Percentiles rank a stretch among this genome's conserved stretches.
These are phyloP conservation scores for Cercospora sojina DNA, from an alignment of 2,329 filamentous ascomycete genomes.

Conservation along the genomic window DNA sequence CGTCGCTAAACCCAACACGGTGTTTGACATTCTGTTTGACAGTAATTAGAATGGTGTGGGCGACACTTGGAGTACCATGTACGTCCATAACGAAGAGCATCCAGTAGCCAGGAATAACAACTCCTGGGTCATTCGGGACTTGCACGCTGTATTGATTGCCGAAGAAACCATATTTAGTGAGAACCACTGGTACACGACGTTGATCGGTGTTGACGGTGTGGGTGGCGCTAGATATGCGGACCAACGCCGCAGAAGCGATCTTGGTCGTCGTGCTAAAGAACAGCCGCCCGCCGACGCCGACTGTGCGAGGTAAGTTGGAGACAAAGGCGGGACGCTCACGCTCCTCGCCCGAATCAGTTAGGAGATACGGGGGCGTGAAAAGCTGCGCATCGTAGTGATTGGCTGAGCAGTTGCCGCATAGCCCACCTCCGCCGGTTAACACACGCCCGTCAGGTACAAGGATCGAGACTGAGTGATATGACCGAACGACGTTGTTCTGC, in stretches of 20 bases:
- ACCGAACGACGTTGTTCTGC: slow-evolving; percentile 42
- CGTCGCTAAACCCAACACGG: background rate
- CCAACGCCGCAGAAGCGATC: slow-evolving; percentile 32
- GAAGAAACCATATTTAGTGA: background rate
- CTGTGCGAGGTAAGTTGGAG: background rate
- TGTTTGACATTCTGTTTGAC: background rate
- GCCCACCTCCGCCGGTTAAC: slow-evolving; percentile 53
- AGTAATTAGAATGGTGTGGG: slow-evolving; percentile 1
- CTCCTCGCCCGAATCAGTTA: background rate
- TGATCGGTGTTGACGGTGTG: slow-evolving; percentile 61
- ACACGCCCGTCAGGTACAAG: slow-evolving; percentile 54
- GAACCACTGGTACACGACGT: slow-evolving; percentile 50
- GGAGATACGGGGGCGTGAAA: slow-evolving; percentile 57
- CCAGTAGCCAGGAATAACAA: slow-evolving; percentile 12
- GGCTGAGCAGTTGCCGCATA: slow-evolving; percentile 41
- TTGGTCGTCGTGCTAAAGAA: slow-evolving; percentile 36
- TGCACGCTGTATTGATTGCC: background rate
- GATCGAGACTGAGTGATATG: slow-evolving; percentile 53
- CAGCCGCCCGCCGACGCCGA: slow-evolving; percentile 1
- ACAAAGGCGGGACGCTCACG: background rate
- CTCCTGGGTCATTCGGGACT: slow-evolving; percentile 5
- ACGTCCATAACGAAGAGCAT: slow-evolving; percentile 11
- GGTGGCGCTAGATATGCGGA: slow-evolving; percentile 53
- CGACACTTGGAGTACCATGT: slow-evolving; percentile 10
- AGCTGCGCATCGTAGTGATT: slow-evolving; percentile 59